Evolutionary conservation across 2,329 filamentous ascomycete species (phyloP).

Genomic region (Fusarium avenaceum): DNA sequence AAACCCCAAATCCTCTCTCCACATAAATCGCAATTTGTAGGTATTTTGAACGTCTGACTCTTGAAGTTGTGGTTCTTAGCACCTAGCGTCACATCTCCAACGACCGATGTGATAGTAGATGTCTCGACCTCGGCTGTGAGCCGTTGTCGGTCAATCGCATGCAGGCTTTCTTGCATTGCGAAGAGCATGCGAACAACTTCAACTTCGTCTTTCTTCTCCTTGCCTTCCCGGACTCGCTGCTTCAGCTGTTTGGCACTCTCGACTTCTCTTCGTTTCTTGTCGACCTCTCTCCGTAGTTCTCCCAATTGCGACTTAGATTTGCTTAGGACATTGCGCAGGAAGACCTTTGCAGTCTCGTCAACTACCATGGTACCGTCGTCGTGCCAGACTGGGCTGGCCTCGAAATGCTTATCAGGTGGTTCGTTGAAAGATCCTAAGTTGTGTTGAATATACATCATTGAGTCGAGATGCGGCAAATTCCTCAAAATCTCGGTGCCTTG

Average conservation of each 20-base stretch:
- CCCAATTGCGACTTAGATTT: constrained; percentile 90
- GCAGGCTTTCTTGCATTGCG: constrained; percentile 83
- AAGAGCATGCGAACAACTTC: constrained; percentile 88
- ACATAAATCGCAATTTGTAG: constrained; percentile 97
- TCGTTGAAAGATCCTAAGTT: constrained; percentile 88
- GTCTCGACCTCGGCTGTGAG: constrained; percentile 94
- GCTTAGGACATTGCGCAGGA: constrained; percentile 88
- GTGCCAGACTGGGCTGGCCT: constrained; percentile 96
- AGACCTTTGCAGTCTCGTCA: constrained; percentile 89
- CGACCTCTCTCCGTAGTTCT: constrained; percentile 84
- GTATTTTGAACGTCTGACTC: constrained; percentile 98
- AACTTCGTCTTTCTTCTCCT: constrained; percentile 90
- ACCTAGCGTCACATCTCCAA: constrained; percentile 92
- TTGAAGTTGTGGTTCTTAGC: constrained; percentile 98
- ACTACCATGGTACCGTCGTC: constrained; percentile 89
- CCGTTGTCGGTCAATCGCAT: constrained; percentile 85
- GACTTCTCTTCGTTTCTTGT: constrained; percentile 88
- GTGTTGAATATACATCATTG: constrained; percentile 97
- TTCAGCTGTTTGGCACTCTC: constrained; percentile 81
- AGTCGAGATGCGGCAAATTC: constrained; percentile 90
- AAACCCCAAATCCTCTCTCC: constrained; percentile 97
- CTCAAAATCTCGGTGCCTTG: constrained; percentile 85
- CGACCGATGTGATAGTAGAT: constrained; percentile 88
- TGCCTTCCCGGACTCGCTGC: constrained; percentile 82
- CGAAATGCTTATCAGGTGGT: constrained; percentile 86